phyloP scores from a whole-genome alignment of 2,329 filamentous ascomycete genomes.

The Apiospora phragmitis region DNA sequence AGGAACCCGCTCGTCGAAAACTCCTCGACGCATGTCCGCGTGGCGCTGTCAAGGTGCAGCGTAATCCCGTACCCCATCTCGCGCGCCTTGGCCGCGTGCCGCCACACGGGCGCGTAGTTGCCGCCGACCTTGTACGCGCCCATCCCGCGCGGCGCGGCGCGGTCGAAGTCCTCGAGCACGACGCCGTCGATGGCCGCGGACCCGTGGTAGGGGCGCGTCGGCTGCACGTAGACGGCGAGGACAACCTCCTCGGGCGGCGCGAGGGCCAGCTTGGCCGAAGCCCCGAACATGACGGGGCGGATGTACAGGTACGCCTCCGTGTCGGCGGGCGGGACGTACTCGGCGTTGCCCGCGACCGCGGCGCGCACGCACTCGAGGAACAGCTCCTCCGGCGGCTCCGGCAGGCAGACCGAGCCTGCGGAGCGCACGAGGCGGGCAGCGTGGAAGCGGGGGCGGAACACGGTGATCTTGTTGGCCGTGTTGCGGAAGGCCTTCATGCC shows the following conservation, averaged over 20 bases:
- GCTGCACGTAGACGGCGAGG: slow-evolving; percentile 62
- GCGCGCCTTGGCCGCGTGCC: slow-evolving; percentile 61
- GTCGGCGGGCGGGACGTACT: slow-evolving; percentile 64
- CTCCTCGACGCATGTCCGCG: slow-evolving; percentile 34
- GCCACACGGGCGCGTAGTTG: slow-evolving; percentile 68
- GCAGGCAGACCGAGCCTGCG: slow-evolving; percentile 63
- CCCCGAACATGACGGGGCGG: slow-evolving; percentile 65
- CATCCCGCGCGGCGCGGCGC: slow-evolving; percentile 65
- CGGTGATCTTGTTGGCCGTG: slow-evolving; percentile 44
- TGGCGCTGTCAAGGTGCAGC: slow-evolving; percentile 67
- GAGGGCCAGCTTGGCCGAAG: slow-evolving; percentile 61
- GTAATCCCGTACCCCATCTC: slow-evolving; percentile 66
- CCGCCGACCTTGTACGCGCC: slow-evolving; percentile 68
- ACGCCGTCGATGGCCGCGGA: slow-evolving; percentile 62
- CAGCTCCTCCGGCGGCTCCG: slow-evolving; percentile 56
- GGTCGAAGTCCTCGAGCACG: slow-evolving; percentile 69
- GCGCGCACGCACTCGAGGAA: slow-evolving; percentile 60
- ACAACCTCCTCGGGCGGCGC: slow-evolving; percentile 63
- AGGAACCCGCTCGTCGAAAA: slow-evolving; percentile 17
- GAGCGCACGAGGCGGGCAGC: slow-evolving; percentile 64
- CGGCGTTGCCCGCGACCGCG: slow-evolving; percentile 65
- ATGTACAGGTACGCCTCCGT: slow-evolving; percentile 68
- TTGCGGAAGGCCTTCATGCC: slow-evolving; percentile 4
- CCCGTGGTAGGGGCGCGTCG: slow-evolving; percentile 67
- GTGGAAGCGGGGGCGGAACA: slow-evolving; percentile 65